These are phyloP conservation scores for Tetrapisispora fleetii DNA, from an alignment of 805 yeast species.

Conservation along the genomic window DNA sequence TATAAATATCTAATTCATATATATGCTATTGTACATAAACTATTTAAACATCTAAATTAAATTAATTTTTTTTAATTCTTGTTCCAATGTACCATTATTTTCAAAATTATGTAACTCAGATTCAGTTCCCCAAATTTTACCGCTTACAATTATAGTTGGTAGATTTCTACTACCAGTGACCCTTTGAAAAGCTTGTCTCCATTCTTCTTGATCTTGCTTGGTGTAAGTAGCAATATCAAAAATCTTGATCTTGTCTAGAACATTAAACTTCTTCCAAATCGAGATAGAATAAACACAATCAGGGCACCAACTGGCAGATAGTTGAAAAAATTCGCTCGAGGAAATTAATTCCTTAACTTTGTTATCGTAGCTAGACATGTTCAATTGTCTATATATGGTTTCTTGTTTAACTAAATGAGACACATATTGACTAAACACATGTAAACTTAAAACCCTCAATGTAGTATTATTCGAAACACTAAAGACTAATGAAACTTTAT, in stretches of 20 bases:
- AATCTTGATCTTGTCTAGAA: conserved; percentile 39
- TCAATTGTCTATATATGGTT: neutral
- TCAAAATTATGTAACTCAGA: conserved; percentile 24
- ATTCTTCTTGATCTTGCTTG: conserved; percentile 21
- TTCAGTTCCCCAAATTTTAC: conserved; percentile 29
- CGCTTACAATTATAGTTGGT: conserved; percentile 27
- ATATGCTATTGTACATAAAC: neutral
- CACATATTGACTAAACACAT: too few species aligned
- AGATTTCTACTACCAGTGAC: conserved; percentile 27
- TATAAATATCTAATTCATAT: neutral
- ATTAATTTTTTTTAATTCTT: conserved; percentile 23
- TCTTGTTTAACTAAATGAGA: too few species aligned
- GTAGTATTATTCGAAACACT: too few species aligned
- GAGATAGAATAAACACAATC: conserved; percentile 58
- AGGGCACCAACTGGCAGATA: conserved; percentile 71
- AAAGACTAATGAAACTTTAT: too few species aligned
- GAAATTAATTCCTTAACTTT: conserved; percentile 40
- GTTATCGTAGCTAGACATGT: neutral
- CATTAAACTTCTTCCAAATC: conserved; percentile 45
- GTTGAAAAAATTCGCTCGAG: conserved; percentile 41
- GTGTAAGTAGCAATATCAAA: conserved; percentile 36
- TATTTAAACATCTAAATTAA: conserved; percentile 6
- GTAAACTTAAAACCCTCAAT: too few species aligned
- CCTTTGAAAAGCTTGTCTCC: conserved; percentile 26
- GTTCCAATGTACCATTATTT: conserved; percentile 14